Conservation (phyloP, 1,284 basidiomycete species). For the Ganoderma boninense region DNA sequence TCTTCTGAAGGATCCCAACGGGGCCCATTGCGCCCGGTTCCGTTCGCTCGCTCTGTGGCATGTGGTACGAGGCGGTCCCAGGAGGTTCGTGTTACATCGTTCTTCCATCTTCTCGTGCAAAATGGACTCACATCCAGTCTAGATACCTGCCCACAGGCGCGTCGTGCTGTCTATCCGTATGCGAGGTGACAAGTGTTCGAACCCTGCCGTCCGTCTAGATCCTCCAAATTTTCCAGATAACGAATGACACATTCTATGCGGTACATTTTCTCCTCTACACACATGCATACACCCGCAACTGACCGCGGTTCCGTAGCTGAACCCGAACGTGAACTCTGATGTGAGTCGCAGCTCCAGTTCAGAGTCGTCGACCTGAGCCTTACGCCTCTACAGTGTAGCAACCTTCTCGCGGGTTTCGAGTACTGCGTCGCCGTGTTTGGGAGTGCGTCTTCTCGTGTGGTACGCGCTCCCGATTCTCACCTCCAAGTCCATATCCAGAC, state of each 20-base stretch:
- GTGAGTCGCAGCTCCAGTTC: not conserved
- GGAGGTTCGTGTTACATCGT: not conserved
- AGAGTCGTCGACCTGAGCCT: not conserved
- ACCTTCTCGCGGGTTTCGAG: not conserved
- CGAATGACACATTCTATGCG: not conserved
- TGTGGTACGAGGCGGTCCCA: not conserved
- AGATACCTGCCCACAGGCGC: not conserved
- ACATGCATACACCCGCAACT: not conserved
- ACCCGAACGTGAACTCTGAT: not conserved
- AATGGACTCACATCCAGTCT: not conserved
- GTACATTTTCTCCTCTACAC: not conserved
- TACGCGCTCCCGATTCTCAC: not conserved
- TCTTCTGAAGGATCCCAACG: not conserved
- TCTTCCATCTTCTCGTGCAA: not conserved
- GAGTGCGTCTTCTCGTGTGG: not conserved
- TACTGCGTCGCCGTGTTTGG: not conserved
- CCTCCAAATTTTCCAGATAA: not conserved
- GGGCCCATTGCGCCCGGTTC: not conserved
- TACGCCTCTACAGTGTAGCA: not conserved
- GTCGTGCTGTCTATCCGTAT: not conserved
- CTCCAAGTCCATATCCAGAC: not conserved
- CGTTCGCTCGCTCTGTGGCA: not conserved
- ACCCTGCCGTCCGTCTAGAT: not conserved
- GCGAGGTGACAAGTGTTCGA: not conserved
- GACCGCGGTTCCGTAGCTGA: not conserved